These are phyloP conservation scores for Oryza longistaminata DNA, from an alignment of 176 grass and related monocot genomes.

Conservation along the genomic window DNA sequence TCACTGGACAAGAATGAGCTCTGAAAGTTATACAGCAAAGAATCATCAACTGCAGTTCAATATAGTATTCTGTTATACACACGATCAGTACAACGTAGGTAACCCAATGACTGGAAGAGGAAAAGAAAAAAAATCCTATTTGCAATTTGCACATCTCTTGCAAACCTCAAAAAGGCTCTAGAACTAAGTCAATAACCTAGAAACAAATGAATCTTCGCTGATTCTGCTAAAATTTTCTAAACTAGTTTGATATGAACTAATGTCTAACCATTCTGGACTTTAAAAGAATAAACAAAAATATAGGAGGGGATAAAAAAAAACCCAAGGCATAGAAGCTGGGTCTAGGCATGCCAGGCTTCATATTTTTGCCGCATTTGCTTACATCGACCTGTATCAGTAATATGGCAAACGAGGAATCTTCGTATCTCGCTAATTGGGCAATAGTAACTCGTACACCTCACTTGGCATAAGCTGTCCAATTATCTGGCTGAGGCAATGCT, in stretches of 20 bases:
- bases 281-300: conserved; percentile 6
- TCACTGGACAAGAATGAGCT: too few relatives aligned
- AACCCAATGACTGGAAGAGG: conserved; percentile 22
- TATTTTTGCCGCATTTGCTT: conserved; percentile 1
- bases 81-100: conserved; percentile 34
- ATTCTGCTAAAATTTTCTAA: conserved; percentile 39
- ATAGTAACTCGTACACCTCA: background rate
- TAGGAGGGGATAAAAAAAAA: conserved; percentile 4
- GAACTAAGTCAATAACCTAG: conserved; percentile 32
- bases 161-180: conserved; percentile 33
- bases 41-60: conserved; percentile 23
- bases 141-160: conserved; percentile 21
- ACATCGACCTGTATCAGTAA: conserved; percentile 9
- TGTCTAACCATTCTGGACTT: background rate
- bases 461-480: conserved; percentile 1
- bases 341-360: conserved; percentile 12
- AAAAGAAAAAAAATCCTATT: conserved; percentile 2
- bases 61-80: conserved; percentile 33
- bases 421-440: background rate
- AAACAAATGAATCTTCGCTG: conserved; percentile 3
- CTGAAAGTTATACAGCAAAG: background rate
- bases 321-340: background rate
- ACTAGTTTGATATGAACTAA: conserved; percentile 37
- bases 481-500: conserved; percentile 12
- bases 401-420: conserved; percentile 16